A percentile compares a stretch with the other conserved stretches of the same genome.
Evolutionary conservation across 83 land plant species (phyloP).

Genomic region (Larix sibirica): DNA sequence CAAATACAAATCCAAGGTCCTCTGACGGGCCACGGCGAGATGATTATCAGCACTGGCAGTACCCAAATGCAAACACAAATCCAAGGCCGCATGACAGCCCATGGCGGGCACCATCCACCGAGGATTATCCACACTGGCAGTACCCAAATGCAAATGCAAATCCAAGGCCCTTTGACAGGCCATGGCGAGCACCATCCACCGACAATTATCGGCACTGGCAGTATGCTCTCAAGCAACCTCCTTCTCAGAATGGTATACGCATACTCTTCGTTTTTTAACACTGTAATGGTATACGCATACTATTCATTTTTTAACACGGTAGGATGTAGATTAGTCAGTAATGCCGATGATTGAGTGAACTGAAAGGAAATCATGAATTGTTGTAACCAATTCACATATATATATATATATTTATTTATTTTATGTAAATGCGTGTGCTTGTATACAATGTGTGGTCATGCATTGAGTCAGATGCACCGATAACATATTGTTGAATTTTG

Average conservation of each 20-base stretch:
- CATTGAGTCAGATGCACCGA: too few relatives aligned
- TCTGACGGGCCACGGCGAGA: slow-evolving; percentile 1
- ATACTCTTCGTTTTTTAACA: too few relatives aligned
- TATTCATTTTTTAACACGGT: too few relatives aligned
- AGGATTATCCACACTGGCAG: slow-evolving; percentile 48
- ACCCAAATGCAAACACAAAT: background rate
- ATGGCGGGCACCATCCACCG: slow-evolving; percentile 17
- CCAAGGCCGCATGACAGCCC: background rate
- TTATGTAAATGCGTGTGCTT: too few relatives aligned
- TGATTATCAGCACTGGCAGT: background rate
- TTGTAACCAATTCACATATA: too few relatives aligned
- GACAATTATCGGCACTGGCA: slow-evolving; percentile 51
- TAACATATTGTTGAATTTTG: too few relatives aligned
- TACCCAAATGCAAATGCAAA: background rate
- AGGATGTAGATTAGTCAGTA: too few relatives aligned
- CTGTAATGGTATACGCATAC: slow-evolving; percentile 23
- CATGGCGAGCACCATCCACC: slow-evolving; percentile 16
- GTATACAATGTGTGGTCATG: too few relatives aligned
- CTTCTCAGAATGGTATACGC: slow-evolving; percentile 35
- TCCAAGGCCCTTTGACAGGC: background rate
- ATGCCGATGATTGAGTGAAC: too few relatives aligned
- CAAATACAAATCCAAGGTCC: slow-evolving; percentile 7
- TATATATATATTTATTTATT: too few relatives aligned
- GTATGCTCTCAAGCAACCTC: slow-evolving; percentile 26
- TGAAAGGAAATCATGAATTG: too few relatives aligned